Conservation (phyloP, 148 eudicot species). For the Rhododendron kiyosumense region DNA sequence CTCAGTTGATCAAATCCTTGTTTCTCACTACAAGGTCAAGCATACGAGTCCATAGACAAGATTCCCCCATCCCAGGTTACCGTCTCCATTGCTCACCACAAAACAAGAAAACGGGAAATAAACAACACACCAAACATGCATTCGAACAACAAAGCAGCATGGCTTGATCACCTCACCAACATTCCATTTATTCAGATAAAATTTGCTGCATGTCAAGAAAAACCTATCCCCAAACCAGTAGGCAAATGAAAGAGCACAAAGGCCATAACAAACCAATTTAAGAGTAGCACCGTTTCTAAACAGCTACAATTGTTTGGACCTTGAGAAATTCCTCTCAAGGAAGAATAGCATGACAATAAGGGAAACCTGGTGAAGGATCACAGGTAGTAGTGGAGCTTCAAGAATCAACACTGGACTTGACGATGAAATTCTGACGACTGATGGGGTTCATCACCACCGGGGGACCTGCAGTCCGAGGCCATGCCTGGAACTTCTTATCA, state of each 20-base stretch:
- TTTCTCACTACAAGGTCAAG: neutral
- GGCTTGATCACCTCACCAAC: neutral
- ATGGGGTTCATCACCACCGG: slow-evolving; percentile 62
- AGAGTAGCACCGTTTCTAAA: neutral
- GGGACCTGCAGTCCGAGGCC: slow-evolving; percentile 59
- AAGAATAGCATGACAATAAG: neutral
- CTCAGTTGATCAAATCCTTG: neutral
- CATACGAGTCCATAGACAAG: neutral
- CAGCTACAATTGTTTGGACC: neutral
- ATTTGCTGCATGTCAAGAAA: neutral
- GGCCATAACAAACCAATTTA: slow-evolving; percentile 4
- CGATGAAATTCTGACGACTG: slow-evolving; percentile 53
- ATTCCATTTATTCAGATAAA: neutral
- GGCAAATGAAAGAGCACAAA: neutral
- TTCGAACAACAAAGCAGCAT: neutral
- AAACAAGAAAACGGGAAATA: neutral
- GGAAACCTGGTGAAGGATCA: neutral
- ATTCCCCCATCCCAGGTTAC: neutral
- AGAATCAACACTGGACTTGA: slow-evolving; percentile 27
- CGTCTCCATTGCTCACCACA: neutral
- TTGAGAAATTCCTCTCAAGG: neutral
- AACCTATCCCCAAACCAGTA: neutral
- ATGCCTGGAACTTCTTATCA: slow-evolving; percentile 47
- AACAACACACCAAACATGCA: neutral
- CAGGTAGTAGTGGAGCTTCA: neutral